A percentile compares a stretch with the other conserved stretches of the same genome.
These are phyloP conservation scores for Emmonsiellopsis sp. DNA, from an alignment of 2,329 filamentous ascomycete species.

Conservation along the genomic window DNA sequence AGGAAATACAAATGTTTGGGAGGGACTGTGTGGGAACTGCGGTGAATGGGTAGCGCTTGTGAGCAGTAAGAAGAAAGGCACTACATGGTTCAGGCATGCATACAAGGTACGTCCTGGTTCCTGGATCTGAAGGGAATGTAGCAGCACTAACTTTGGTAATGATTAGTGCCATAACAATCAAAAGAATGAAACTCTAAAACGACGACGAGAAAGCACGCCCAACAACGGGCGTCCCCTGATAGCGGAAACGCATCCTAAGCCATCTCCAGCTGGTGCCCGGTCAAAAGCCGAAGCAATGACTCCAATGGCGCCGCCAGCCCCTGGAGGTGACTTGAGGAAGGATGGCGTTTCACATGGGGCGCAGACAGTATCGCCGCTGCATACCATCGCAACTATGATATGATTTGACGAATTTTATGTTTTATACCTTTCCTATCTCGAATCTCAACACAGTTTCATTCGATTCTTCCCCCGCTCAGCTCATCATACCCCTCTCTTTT, in stretches of 20 bases:
- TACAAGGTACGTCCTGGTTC: constrained; percentile 57
- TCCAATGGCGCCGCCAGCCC: not conserved
- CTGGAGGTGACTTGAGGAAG: not conserved
- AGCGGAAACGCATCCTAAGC: constrained; percentile 2
- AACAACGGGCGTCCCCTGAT: constrained; percentile 33
- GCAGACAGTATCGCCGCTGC: constrained; percentile 6
- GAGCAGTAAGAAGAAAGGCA: constrained; percentile 86
- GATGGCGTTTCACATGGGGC: not conserved
- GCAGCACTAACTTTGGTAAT: constrained; percentile 7
- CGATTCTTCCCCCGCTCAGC: not conserved
- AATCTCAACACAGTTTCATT: not conserved
- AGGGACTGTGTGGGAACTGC: constrained; percentile 30
- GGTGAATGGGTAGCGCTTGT: constrained; percentile 24
- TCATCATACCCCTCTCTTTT: not conserved
- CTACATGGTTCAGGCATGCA: constrained; percentile 81
- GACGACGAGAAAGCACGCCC: constrained; percentile 54
- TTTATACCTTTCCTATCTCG: not conserved
- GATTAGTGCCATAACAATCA: constrained; percentile 60
- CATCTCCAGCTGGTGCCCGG: not conserved
- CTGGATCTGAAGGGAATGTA: not conserved
- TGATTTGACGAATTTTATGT: constrained; percentile 2
- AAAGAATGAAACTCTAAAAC: constrained; percentile 61
- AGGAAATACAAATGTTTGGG: constrained; percentile 54
- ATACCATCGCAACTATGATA: constrained; percentile 5
- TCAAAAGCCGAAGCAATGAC: not conserved